These are phyloP conservation scores for Fusarium sp. DNA, from an alignment of 2,329 filamentous ascomycete species.

Conservation along the genomic window DNA sequence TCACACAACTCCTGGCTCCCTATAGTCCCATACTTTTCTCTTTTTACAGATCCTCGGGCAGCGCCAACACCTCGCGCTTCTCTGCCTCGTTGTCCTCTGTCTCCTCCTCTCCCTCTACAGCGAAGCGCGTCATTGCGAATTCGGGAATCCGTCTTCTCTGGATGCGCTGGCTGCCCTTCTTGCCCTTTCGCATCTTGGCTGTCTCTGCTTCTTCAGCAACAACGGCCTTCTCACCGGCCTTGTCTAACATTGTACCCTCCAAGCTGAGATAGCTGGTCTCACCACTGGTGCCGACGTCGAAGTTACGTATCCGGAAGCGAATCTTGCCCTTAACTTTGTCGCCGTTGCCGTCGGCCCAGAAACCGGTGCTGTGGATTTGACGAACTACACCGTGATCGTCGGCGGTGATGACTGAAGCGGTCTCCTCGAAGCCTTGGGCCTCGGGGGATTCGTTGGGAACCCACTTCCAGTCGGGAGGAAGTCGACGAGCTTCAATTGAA, in stretches of 20 bases:
- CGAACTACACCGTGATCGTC: slow-evolving; percentile 63
- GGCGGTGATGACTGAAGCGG: slow-evolving; percentile 51
- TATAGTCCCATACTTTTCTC: slow-evolving; percentile 31
- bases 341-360: slow-evolving; percentile 79
- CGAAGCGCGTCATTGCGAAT: slow-evolving; percentile 66
- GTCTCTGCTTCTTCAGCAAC: slow-evolving; percentile 56
- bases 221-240: slow-evolving; percentile 70
- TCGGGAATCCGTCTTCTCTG: slow-evolving; percentile 57
- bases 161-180: slow-evolving; percentile 44
- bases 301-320: slow-evolving; percentile 82
- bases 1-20: slow-evolving; percentile 44
- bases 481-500: slow-evolving; percentile 77
- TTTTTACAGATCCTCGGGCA: slow-evolving; percentile 38
- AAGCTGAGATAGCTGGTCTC: slow-evolving; percentile 84
- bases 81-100: slow-evolving; percentile 33
- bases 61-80: slow-evolving; percentile 37
- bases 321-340: slow-evolving; percentile 75
- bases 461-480: slow-evolving; percentile 86
- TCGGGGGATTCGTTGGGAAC: slow-evolving; percentile 63
- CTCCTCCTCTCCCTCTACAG: slow-evolving; percentile 55
- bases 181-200: slow-evolving; percentile 47
- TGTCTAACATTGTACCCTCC: slow-evolving; percentile 84
- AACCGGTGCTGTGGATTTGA: slow-evolving; percentile 67
- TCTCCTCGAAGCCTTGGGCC: slow-evolving; percentile 53
- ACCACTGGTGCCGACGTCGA: slow-evolving; percentile 80